These are phyloP conservation scores for Macaranga tanarius DNA, from an alignment of 441 rosid species.

Conservation along the genomic window DNA sequence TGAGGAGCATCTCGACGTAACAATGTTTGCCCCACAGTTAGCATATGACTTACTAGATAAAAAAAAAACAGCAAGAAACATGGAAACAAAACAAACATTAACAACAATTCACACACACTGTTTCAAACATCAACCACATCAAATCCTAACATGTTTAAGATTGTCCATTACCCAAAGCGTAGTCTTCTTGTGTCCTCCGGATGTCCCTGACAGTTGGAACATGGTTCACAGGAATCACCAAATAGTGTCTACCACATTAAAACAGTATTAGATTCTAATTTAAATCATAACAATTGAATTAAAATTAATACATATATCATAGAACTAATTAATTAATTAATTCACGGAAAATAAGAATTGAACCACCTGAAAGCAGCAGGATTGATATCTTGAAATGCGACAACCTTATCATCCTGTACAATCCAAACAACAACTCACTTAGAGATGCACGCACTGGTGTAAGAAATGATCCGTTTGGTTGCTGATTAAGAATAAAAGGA, in stretches of 20 bases:
- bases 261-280: no score
- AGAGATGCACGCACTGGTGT: background rate
- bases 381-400: conserved; percentile 82
- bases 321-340: no score
- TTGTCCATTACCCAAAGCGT: conserved; percentile 53
- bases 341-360: no score
- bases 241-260: conserved; percentile 57
- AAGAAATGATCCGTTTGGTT: conserved; percentile 10
- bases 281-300: no score
- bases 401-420: conserved; percentile 73
- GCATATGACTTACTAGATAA: conserved; percentile 67
- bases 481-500: conserved; percentile 10
- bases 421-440: conserved; percentile 12
- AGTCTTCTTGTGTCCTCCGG: conserved; percentile 63
- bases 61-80: conserved; percentile 14
- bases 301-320: no score
- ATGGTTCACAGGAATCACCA: conserved; percentile 79
- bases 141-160: background rate
- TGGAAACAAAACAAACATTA: no score
- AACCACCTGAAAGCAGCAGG: conserved; percentile 81
- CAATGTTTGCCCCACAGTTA: conserved; percentile 68
- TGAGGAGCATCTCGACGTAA: conserved; percentile 65
- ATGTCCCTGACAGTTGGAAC: conserved; percentile 72
- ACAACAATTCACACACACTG: no score
- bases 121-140: no score